Evolutionary conservation across 768 basidiomycete genomes (phyloP).

Genomic region (Phylloporus arenicola): DNA sequence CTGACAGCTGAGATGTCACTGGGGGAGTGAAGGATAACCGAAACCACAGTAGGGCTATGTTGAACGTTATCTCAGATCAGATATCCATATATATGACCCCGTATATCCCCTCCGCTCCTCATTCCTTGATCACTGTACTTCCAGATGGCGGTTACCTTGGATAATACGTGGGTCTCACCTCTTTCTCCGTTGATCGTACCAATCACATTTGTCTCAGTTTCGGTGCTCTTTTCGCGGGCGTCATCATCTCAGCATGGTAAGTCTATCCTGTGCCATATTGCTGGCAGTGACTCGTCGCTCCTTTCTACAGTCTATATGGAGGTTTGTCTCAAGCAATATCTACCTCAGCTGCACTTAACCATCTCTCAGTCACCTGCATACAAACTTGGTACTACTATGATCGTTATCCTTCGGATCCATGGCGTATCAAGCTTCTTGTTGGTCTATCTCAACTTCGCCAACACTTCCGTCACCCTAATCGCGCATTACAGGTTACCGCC

Average conservation of each 20-base stretch:
- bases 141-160: conserved; percentile 12
- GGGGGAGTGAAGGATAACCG: too few species aligned
- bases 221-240: conserved; percentile 51
- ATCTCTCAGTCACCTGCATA: conserved; percentile 44
- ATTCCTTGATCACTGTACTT: background rate
- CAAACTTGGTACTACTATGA: conserved; percentile 56
- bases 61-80: too few species aligned
- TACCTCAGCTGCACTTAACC: conserved; percentile 3
- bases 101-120: background rate
- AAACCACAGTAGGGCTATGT: too few species aligned
- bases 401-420: conserved; percentile 45
- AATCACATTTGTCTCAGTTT: conserved; percentile 29
- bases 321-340: conserved; percentile 29
- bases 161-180: conserved; percentile 33
- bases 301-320: conserved; percentile 41
- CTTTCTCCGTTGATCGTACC: background rate
- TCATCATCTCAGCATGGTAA: conserved; percentile 50
- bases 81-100: background rate
- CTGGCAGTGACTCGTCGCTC: background rate
- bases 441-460: conserved; percentile 7
- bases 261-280: conserved; percentile 17
- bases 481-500: conserved; percentile 38
- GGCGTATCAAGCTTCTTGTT: conserved; percentile 47
- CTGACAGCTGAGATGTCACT: too few species aligned
- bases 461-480: background rate